Evolutionary conservation across 495 filamentous ascomycete genomes (phyloP).

Genomic region (Niebla homalea): DNA sequence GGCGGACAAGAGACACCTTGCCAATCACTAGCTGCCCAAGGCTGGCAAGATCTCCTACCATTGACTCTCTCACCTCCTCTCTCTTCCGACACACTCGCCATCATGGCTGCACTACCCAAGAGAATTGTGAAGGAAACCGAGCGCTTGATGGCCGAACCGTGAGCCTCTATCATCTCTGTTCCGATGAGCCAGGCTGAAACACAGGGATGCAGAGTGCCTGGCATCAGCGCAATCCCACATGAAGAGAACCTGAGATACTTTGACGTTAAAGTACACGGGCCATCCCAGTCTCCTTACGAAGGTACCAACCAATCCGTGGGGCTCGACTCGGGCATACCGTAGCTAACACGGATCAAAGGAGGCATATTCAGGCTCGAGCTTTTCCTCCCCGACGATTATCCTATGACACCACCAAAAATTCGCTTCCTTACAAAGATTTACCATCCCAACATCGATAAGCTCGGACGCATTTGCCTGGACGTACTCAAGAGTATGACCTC

Average conservation of each 20-base stretch:
- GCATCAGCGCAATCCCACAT: conserved; percentile 94
- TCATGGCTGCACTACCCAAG: conserved; percentile 76
- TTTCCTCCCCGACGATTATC: conserved; percentile 98
- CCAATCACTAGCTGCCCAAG: no score
- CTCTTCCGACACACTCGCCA: background rate
- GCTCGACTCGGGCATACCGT: background rate
- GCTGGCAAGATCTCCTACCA: no score
- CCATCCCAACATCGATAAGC: conserved; percentile 96
- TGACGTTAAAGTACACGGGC: conserved; percentile 93
- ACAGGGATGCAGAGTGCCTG: conserved; percentile 55
- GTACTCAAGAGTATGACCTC: conserved; percentile 76
- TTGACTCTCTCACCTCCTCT: no score
- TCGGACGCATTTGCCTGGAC: conserved; percentile 93
- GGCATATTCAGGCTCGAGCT: conserved; percentile 95
- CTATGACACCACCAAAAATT: conserved; percentile 97
- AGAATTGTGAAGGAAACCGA: conserved; percentile 98
- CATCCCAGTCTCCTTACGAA: conserved; percentile 86
- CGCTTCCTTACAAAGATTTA: conserved; percentile 98
- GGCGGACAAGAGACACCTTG: no score
- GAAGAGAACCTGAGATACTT: conserved; percentile 98
- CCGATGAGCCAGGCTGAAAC: conserved; percentile 8
- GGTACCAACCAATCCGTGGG: conserved; percentile 36
- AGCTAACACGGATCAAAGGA: conserved; percentile 37
- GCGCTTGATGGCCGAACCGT: conserved; percentile 93
- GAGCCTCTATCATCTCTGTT: conserved; percentile 24